Evolutionary conservation across 2,329 filamentous ascomycete genomes (phyloP).

Genomic region (Didymella segeticola): DNA sequence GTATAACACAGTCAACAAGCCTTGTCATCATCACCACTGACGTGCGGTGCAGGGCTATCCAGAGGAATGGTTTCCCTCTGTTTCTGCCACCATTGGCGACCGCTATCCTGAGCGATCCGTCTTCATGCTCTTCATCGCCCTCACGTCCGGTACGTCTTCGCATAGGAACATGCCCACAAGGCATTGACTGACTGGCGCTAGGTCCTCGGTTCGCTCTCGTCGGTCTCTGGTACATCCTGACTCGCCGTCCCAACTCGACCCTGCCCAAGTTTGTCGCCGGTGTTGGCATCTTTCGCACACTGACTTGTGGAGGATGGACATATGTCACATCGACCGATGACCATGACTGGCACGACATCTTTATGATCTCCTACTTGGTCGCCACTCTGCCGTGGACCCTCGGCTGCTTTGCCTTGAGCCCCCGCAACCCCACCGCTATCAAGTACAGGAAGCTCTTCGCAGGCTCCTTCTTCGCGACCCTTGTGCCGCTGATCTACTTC

Average conservation of each 20-base stretch:
- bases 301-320: slow-evolving; percentile 97
- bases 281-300: slow-evolving; percentile 83
- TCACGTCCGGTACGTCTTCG: slow-evolving; percentile 75
- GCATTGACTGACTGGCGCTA: slow-evolving; percentile 43
- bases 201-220: slow-evolving; percentile 91
- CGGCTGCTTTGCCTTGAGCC: slow-evolving; percentile 87
- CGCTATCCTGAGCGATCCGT: slow-evolving; percentile 95
- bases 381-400: slow-evolving; percentile 94
- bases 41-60: slow-evolving; percentile 58
- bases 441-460: slow-evolving; percentile 89
- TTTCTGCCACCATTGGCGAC: slow-evolving; percentile 96
- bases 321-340: slow-evolving; percentile 98
- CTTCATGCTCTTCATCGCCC: slow-evolving; percentile 96
- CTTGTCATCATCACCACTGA: slow-evolving; percentile 20
- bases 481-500: slow-evolving; percentile 91
- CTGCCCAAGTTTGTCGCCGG: slow-evolving; percentile 83
- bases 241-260: slow-evolving; percentile 73
- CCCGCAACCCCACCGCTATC: slow-evolving; percentile 79
- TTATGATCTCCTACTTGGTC: slow-evolving; percentile 98
- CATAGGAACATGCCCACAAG: background rate
- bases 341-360: slow-evolving; percentile 98
- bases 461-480: slow-evolving; percentile 83
- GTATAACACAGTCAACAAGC: slow-evolving; percentile 20
- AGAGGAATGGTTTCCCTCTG: slow-evolving; percentile 95
- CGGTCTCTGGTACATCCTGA: slow-evolving; percentile 89